phyloP scores from a whole-genome alignment of 192 early-diverging fungal genomes.

The Coemansia sp. region DNA sequence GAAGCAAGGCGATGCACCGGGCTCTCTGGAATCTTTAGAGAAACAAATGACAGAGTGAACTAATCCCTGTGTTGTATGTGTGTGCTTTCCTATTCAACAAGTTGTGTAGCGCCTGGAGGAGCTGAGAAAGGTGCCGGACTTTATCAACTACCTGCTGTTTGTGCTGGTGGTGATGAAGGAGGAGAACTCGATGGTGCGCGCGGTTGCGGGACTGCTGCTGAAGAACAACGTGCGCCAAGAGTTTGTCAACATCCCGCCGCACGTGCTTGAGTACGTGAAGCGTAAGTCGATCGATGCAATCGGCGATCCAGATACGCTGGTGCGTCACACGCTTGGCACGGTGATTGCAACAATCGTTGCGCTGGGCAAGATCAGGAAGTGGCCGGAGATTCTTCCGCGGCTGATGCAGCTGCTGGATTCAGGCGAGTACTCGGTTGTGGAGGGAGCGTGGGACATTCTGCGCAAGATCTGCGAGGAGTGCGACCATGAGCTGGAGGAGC shows the following conservation, averaged over 20 bases:
- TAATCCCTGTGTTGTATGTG: too few relatives aligned
- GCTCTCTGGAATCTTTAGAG: background rate
- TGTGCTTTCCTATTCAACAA: slow-evolving; percentile 4
- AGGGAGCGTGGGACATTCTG: slow-evolving; percentile 85
- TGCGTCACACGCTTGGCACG: slow-evolving; percentile 81
- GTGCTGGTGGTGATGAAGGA: slow-evolving; percentile 76
- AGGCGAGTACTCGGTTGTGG: slow-evolving; percentile 68
- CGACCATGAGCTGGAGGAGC: slow-evolving; percentile 72
- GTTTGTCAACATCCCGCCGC: slow-evolving; percentile 54
- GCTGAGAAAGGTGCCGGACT: slow-evolving; percentile 80
- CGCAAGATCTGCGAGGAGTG: slow-evolving; percentile 97
- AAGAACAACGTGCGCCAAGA: slow-evolving; percentile 73
- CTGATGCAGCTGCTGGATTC: slow-evolving; percentile 80
- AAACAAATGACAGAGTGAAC: too few relatives aligned
- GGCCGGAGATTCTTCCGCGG: slow-evolving; percentile 80
- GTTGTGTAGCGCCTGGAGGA: slow-evolving; percentile 68
- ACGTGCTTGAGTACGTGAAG: slow-evolving; percentile 72
- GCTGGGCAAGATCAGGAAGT: slow-evolving; percentile 66
- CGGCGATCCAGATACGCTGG: slow-evolving; percentile 67
- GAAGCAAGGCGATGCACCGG: too few relatives aligned
- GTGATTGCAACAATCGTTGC: slow-evolving; percentile 86
- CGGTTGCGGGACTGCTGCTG: slow-evolving; percentile 81
- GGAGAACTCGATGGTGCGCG: slow-evolving; percentile 66
- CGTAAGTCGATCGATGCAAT: slow-evolving; percentile 59
- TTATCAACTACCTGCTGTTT: slow-evolving; percentile 87